Percentiles rank a stretch among this genome's conserved stretches.
Conservation (phyloP, 2,329 filamentous ascomycete genomes). For the Cercospora sp. region DNA sequence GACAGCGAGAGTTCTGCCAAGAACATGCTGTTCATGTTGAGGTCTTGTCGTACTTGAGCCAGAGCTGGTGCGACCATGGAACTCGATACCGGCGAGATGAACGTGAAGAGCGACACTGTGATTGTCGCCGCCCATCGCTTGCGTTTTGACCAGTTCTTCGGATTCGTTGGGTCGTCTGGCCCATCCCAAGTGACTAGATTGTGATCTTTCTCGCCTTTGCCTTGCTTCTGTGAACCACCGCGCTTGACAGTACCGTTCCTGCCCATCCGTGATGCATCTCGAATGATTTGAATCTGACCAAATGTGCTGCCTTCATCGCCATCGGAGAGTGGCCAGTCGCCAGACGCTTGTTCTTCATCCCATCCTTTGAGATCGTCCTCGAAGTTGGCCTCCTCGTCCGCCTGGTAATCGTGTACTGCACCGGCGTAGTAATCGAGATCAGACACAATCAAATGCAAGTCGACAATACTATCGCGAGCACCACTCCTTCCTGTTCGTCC, state of each 20-base stretch:
- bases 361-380: constrained; percentile 35
- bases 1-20: constrained; percentile 38
- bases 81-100: constrained; percentile 43
- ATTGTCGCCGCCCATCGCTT: constrained; percentile 49
- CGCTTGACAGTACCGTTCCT: constrained; percentile 34
- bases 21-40: constrained; percentile 26
- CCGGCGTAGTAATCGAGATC: constrained; percentile 41
- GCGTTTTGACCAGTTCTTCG: constrained; percentile 49
- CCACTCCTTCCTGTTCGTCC: constrained; percentile 31
- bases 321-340: constrained; percentile 28
- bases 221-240: constrained; percentile 32
- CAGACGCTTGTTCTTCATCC: constrained; percentile 31
- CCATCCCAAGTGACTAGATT: constrained; percentile 49
- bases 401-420: constrained; percentile 40
- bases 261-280: constrained; percentile 30
- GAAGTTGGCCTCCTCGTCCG: constrained; percentile 34
- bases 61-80: constrained; percentile 44
- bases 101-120: constrained; percentile 45
- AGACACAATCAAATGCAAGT: constrained; percentile 39
- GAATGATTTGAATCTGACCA: constrained; percentile 37
- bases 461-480: constrained; percentile 38
- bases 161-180: constrained; percentile 48
- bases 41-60: constrained; percentile 32
- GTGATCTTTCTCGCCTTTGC: constrained; percentile 37
- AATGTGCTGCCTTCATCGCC: constrained; percentile 32